phyloP scores from a whole-genome alignment of 208 protist species.

The Acanthamoeba rhysodes region DNA sequence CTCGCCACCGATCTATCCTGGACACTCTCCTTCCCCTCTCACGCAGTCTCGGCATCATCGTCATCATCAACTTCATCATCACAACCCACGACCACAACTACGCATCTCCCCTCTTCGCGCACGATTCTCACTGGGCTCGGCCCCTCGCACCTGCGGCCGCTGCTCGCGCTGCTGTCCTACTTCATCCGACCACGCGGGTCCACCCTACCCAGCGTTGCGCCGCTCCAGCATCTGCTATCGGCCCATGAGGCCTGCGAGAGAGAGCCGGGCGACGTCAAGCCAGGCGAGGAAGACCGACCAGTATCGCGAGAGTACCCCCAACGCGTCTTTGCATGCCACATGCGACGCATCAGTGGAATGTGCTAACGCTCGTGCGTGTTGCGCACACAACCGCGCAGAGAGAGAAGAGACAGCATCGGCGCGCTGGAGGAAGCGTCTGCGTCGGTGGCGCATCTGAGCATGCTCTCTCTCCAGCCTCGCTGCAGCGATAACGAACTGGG shows the following conservation, averaged over 20 bases:
- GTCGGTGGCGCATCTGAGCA: conserved; percentile 8
- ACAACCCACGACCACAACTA: not conserved
- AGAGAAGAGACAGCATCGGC: not conserved
- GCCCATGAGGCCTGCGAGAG: not conserved
- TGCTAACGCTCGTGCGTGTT: not conserved
- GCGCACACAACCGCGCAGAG: not conserved
- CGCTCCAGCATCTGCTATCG: not conserved
- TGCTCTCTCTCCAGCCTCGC: not conserved
- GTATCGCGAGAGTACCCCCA: not conserved
- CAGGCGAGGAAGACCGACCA: not conserved
- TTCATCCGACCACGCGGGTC: conserved; percentile 8
- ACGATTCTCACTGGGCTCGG: conserved; percentile 31
- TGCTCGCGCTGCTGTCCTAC: conserved; percentile 29
- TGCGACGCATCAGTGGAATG: not conserved
- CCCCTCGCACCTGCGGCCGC: not conserved
- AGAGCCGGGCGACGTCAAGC: not conserved
- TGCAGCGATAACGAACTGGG: not conserved
- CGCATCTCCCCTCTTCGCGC: not conserved
- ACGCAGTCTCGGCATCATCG: not conserved
- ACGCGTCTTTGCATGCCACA: not conserved
- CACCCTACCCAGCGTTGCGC: not conserved
- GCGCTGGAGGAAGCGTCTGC: not conserved
- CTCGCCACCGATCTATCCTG: conserved; percentile 33
- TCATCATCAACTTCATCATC: not conserved
- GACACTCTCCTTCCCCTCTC: not conserved